A percentile compares a stretch with the other conserved stretches of the same genome.
phyloP scores from a whole-genome alignment of 2,329 filamentous ascomycete genomes.

The Nannizzia gypsea region DNA sequence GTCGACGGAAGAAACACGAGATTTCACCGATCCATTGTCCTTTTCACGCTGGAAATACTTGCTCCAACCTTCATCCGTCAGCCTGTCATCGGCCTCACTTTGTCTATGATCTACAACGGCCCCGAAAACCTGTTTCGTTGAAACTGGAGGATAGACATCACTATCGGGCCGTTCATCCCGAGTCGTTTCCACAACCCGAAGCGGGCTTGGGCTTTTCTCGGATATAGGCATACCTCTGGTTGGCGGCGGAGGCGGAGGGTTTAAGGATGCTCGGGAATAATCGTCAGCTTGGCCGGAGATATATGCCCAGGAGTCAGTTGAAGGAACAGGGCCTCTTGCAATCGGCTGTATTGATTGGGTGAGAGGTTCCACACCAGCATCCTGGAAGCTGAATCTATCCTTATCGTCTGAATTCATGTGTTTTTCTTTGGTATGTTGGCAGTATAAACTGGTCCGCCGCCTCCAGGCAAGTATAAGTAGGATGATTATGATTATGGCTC shows the following conservation, averaged over 20 bases:
- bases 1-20: constrained; percentile 18
- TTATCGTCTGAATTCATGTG: constrained; percentile 43
- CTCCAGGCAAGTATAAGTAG: constrained; percentile 44
- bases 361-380: constrained; percentile 35
- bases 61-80: constrained; percentile 38
- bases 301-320: constrained; percentile 30
- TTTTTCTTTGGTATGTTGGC: constrained; percentile 36
- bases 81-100: constrained; percentile 21
- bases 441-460: constrained; percentile 10
- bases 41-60: constrained; percentile 36
- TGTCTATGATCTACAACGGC: constrained; percentile 16
- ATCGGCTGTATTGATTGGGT: constrained; percentile 34
- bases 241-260: neutral
- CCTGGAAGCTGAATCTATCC: constrained; percentile 41
- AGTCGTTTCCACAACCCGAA: constrained; percentile 9
- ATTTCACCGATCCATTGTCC: constrained; percentile 17
- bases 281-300: constrained; percentile 26
- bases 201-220: constrained; percentile 12
- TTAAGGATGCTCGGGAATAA: neutral
- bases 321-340: constrained; percentile 33
- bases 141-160: constrained; percentile 16
- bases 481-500: constrained; percentile 57
- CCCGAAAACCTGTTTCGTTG: constrained; percentile 13
- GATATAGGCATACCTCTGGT: neutral
- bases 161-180: constrained; percentile 11